phyloP scores from a whole-genome alignment of 140 eudicot species.

The Erigeron philadelphicus region DNA sequence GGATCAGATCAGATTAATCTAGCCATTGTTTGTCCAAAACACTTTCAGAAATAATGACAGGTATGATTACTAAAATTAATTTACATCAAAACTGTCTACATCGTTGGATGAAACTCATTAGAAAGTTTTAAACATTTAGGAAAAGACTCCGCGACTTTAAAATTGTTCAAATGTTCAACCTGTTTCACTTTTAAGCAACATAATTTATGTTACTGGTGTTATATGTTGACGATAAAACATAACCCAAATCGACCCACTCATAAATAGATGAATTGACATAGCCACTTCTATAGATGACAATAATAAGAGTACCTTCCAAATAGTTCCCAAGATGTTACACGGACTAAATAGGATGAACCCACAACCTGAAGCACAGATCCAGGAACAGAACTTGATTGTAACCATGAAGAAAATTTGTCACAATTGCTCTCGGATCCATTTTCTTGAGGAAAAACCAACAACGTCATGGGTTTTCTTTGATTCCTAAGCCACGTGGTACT shows the following conservation, averaged over 20 bases:
- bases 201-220: neutral
- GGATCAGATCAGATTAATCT: neutral
- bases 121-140: too few relatives aligned
- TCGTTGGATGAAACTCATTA: neutral
- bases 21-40: neutral
- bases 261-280: neutral
- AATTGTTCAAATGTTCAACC: too few relatives aligned
- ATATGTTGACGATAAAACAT: neutral
- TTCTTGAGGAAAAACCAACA: conserved; percentile 51
- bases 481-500: conserved; percentile 81
- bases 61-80: neutral
- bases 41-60: too few relatives aligned
- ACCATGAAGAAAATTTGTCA: conserved; percentile 51
- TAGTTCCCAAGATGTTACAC: conserved; percentile 87
- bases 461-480: conserved; percentile 51
- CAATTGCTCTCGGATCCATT: conserved; percentile 39
- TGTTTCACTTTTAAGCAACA: conserved; percentile 8
- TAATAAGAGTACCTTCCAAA: conserved; percentile 64
- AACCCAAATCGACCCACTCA: neutral
- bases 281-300: conserved; percentile 2
- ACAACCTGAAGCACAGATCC: conserved; percentile 69
- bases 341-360: conserved; percentile 86
- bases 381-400: conserved; percentile 84
- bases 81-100: too few relatives aligned
- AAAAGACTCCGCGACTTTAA: too few relatives aligned